These are phyloP conservation scores for Arthonia radiata DNA, from an alignment of 495 filamentous ascomycete genomes.

Conservation along the genomic window DNA sequence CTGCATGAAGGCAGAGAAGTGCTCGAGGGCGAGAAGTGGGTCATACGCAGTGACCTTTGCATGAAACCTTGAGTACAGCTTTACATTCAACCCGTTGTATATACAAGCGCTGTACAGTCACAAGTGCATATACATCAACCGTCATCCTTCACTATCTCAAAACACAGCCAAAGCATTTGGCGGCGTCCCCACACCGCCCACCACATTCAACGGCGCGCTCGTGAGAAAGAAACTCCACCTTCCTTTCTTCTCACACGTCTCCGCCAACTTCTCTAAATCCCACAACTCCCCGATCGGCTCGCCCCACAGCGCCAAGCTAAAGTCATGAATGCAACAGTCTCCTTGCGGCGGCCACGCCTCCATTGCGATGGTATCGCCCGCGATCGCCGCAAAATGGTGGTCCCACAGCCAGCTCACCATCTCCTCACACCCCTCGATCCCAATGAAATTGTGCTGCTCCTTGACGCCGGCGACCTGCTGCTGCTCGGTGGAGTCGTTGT, in stretches of 20 bases:
- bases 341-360: constrained; percentile 16
- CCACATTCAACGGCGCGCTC: constrained; percentile 28
- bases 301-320: constrained; percentile 27
- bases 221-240: constrained; percentile 28
- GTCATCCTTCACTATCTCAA: too few relatives aligned
- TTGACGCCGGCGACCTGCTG: constrained; percentile 13
- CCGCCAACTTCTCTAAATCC: constrained; percentile 28
- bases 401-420: constrained; percentile 29
- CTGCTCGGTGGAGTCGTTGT: too few relatives aligned
- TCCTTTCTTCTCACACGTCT: constrained; percentile 19
- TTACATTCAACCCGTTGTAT: too few relatives aligned
- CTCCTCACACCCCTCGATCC: constrained; percentile 19
- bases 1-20: constrained; percentile 74
- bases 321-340: constrained; percentile 18
- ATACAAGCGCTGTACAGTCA: too few relatives aligned
- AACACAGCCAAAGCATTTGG: constrained; percentile 26
- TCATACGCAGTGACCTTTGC: constrained; percentile 70
- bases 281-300: constrained; percentile 37
- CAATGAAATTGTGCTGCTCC: constrained; percentile 12
- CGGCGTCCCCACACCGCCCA: constrained; percentile 28
- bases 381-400: constrained; percentile 26
- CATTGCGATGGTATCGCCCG: constrained; percentile 23
- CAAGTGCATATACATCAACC: too few relatives aligned
- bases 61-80: constrained; percentile 34
- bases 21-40: constrained; percentile 68